Conservation (phyloP, 805 yeast species). For the Teunomyces lycoperdinae region DNA sequence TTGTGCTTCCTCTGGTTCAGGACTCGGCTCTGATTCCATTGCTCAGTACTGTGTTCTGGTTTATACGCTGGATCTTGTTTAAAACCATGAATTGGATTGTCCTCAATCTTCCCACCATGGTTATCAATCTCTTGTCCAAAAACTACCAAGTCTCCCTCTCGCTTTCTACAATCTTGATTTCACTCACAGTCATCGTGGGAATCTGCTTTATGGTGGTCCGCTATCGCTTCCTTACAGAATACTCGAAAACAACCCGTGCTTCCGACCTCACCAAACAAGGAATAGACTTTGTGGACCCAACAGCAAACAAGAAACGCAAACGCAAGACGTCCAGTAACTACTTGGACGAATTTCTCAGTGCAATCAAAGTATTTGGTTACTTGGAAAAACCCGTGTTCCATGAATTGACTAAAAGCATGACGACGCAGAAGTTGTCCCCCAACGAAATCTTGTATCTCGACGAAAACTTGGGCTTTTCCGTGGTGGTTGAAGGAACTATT, state of each 20-base stretch:
- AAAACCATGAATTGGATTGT: conserved; percentile 15
- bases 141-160: conserved; percentile 52
- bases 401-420: conserved; percentile 88
- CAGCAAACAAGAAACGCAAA: conserved; percentile 20
- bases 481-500: conserved; percentile 88
- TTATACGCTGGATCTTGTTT: conserved; percentile 19
- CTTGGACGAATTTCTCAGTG: conserved; percentile 84
- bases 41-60: conserved; percentile 13
- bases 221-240: conserved; percentile 60
- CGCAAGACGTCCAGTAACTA: conserved; percentile 52
- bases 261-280: conserved; percentile 36
- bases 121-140: conserved; percentile 34
- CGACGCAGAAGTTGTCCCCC: conserved; percentile 74
- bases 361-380: conserved; percentile 92
- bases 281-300: conserved; percentile 45
- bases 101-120: conserved; percentile 14
- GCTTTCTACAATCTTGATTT: conserved; percentile 43
- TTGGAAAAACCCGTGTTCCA: conserved; percentile 87
- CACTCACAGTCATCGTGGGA: conserved; percentile 26
- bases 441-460: conserved; percentile 77
- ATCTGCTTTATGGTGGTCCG: conserved; percentile 50
- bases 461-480: conserved; percentile 78
- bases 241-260: conserved; percentile 47
- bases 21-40: conserved; percentile 14
- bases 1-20: conserved; percentile 10